A percentile compares a stretch with the other conserved stretches of the same genome.
Conservation (phyloP, 73 alveolate genomes). For the Paramecium pentaurelia region DNA sequence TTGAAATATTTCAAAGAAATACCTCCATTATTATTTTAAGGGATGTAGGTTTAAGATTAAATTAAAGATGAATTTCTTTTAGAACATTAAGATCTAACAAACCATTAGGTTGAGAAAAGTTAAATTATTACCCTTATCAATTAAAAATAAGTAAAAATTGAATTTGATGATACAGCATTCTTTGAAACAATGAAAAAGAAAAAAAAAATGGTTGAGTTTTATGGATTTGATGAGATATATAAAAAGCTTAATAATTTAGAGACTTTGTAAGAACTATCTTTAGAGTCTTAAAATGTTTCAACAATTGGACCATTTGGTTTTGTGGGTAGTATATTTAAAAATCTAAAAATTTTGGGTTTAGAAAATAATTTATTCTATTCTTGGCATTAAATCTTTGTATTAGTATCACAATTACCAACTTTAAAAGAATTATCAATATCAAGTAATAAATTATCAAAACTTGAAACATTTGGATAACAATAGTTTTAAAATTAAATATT, state of each 20-base stretch:
- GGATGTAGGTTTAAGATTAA: neutral
- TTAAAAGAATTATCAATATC: slow-evolving; percentile 67
- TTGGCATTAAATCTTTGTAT: slow-evolving; percentile 76
- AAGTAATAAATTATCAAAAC: slow-evolving; percentile 66
- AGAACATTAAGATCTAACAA: neutral
- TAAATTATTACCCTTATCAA: neutral
- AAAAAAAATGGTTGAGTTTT: slow-evolving; percentile 54
- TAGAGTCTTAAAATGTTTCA: slow-evolving; percentile 52
- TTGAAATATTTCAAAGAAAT: slow-evolving; percentile 60
- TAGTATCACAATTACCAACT: slow-evolving; percentile 63
- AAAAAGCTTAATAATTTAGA: slow-evolving; percentile 34
- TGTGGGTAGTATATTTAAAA: slow-evolving; percentile 62
- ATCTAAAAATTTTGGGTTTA: slow-evolving; percentile 64
- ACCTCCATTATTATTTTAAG: slow-evolving; percentile 14
- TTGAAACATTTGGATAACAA: slow-evolving; percentile 13
- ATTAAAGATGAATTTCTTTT: neutral
- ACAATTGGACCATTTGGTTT: slow-evolving; percentile 67
- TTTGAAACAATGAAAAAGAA: slow-evolving; percentile 57
- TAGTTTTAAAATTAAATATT: neutral
- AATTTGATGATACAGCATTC: slow-evolving; percentile 54
- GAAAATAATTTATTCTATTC: slow-evolving; percentile 72
- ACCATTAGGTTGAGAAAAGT: neutral
- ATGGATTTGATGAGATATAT: slow-evolving; percentile 54
- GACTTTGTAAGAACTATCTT: slow-evolving; percentile 28
- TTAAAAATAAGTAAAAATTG: slow-evolving; percentile 35